Conservation (phyloP, 2,329 filamentous ascomycete species). For the Coleophoma cylindrospora region DNA sequence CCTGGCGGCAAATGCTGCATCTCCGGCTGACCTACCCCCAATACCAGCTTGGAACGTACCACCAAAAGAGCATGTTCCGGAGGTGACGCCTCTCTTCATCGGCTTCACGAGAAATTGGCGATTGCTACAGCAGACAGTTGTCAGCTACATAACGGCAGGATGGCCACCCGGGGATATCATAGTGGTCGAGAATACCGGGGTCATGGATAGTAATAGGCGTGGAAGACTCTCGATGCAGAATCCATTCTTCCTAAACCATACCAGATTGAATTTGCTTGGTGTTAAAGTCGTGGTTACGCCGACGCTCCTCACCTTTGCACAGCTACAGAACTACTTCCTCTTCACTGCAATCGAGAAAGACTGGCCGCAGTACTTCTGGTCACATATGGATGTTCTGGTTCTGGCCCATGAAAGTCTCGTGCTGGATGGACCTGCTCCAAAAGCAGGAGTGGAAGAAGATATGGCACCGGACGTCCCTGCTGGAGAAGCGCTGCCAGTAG, state of each 20-base stretch:
- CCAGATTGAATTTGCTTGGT: constrained; percentile 37
- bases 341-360: constrained; percentile 33
- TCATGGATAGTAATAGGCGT: constrained; percentile 41
- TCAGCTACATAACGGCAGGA: constrained; percentile 49
- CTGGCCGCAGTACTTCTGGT: constrained; percentile 47
- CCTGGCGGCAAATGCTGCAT: constrained; percentile 2
- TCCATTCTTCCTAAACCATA: constrained; percentile 48
- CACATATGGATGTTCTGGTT: constrained; percentile 45
- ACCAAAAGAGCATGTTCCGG: constrained; percentile 30
- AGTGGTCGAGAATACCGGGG: constrained; percentile 51
- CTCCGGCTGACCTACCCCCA: constrained; percentile 26
- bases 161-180: constrained; percentile 50
- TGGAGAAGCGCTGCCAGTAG: neutral
- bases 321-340: constrained; percentile 47
- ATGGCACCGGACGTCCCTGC: neutral
- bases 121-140: constrained; percentile 45
- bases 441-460: neutral
- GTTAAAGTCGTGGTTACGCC: constrained; percentile 43
- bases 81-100: constrained; percentile 44
- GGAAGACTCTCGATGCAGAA: constrained; percentile 42
- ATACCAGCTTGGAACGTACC: constrained; percentile 39
- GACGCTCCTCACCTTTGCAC: constrained; percentile 43
- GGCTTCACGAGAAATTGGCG: constrained; percentile 49
- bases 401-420: constrained; percentile 30
- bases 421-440: no score